These are phyloP conservation scores for Botryotinia narcissicola DNA, from an alignment of 2,329 filamentous ascomycete genomes.

Conservation along the genomic window DNA sequence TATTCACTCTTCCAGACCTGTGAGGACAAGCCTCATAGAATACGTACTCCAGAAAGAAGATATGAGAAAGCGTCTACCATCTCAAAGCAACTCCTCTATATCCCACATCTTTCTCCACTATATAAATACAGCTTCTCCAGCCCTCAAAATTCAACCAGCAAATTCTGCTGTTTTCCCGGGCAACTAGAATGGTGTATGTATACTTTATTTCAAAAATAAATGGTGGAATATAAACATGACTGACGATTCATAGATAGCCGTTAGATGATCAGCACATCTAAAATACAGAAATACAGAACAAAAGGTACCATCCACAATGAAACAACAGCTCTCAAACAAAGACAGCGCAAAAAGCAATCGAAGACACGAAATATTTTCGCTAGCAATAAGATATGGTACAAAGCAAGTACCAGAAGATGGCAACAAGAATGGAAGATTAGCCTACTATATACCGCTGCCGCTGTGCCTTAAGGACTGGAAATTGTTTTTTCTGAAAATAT, in stretches of 20 bases:
- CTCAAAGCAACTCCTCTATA: neutral
- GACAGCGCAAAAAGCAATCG: neutral
- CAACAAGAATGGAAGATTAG: neutral
- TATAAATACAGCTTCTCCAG: neutral
- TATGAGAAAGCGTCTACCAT: neutral
- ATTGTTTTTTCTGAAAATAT: neutral
- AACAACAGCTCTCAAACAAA: neutral
- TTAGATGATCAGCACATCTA: too few species aligned
- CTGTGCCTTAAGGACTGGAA: neutral
- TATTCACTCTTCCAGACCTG: neutral
- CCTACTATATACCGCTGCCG: too few species aligned
- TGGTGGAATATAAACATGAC: neutral
- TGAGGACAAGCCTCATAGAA: fast-evolving
- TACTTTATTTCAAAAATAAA: neutral
- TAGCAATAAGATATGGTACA: fast-evolving
- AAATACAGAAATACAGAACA: too few species aligned
- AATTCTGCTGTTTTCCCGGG: fast-evolving
- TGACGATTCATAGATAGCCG: too few species aligned
- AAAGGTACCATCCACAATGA: neutral
- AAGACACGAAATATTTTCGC: neutral
- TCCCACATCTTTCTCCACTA: neutral
- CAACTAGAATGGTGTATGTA: too few species aligned
- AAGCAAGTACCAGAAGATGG: neutral
- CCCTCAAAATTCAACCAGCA: neutral
- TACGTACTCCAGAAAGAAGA: neutral